Percentiles rank a stretch among this genome's conserved stretches.
Evolutionary conservation across 1,284 basidiomycete genomes (phyloP).

Genomic region (Trichosporon inkin): DNA sequence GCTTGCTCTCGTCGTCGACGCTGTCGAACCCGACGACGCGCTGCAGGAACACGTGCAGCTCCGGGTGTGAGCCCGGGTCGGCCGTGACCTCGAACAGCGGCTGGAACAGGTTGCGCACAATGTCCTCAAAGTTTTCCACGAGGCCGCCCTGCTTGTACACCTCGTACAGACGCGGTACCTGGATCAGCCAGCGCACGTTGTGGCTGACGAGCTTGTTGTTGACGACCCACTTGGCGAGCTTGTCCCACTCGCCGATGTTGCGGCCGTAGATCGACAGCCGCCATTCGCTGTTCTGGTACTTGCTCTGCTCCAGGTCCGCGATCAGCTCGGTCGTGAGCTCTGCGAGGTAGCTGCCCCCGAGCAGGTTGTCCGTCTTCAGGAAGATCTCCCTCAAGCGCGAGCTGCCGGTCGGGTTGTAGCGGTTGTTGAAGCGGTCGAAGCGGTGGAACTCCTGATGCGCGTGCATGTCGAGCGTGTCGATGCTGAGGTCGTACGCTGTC

Average conservation of each 20-base stretch:
- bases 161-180: slow-evolving; percentile 91
- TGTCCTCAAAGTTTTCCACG: slow-evolving; percentile 82
- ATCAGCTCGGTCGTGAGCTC: slow-evolving; percentile 86
- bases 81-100: slow-evolving; percentile 96
- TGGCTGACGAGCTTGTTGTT: slow-evolving; percentile 90
- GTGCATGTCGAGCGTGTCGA: slow-evolving; percentile 99
- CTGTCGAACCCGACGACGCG: slow-evolving; percentile 94
- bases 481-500: slow-evolving; percentile 95
- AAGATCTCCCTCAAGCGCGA: slow-evolving; percentile 95
- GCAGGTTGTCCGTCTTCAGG: slow-evolving; percentile 94
- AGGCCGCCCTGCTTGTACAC: slow-evolving; percentile 89
- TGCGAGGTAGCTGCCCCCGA: slow-evolving; percentile 87
- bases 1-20: slow-evolving; percentile 96
- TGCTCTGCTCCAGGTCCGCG: slow-evolving; percentile 93
- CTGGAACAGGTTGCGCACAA: slow-evolving; percentile 83
- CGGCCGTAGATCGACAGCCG: slow-evolving; percentile 91
- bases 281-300: slow-evolving; percentile 99
- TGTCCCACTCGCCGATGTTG: slow-evolving; percentile 84
- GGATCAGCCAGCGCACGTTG: slow-evolving; percentile 97
- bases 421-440: slow-evolving; percentile 87
- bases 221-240: slow-evolving; percentile 94
- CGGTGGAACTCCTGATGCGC: slow-evolving; percentile 94
- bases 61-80: slow-evolving; percentile 83
- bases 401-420: slow-evolving; percentile 62
- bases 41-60: slow-evolving; percentile 92